These are phyloP conservation scores for Kodamaea restingae DNA, from an alignment of 805 yeast species.

Conservation along the genomic window DNA sequence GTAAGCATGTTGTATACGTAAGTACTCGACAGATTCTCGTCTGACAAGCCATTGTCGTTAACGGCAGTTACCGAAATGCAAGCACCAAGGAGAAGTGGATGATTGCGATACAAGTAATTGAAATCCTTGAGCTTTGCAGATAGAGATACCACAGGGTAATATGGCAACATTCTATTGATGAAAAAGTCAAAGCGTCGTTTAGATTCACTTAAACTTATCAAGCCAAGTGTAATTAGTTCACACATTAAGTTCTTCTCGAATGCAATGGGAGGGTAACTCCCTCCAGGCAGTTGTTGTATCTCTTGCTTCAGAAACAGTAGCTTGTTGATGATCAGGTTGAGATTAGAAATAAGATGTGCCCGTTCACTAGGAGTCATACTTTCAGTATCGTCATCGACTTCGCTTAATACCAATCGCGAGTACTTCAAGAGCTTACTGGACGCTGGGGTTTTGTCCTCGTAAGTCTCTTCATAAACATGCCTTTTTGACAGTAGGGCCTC, in stretches of 20 bases:
- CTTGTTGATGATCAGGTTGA: slow-evolving; percentile 3
- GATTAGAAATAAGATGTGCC: slow-evolving; percentile 4
- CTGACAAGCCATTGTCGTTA: slow-evolving; percentile 28
- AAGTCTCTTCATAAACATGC: neutral
- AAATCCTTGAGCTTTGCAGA: slow-evolving; percentile 33
- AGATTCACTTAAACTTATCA: slow-evolving; percentile 24
- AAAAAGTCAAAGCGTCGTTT: slow-evolving; percentile 32
- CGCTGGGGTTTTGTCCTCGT: neutral
- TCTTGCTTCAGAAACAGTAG: slow-evolving; percentile 4
- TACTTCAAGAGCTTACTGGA: slow-evolving; percentile 2
- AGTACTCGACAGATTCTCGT: slow-evolving; percentile 17
- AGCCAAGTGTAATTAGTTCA: neutral
- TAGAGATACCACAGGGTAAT: slow-evolving; percentile 47
- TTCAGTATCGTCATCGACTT: slow-evolving; percentile 1
- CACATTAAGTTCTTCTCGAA: slow-evolving; percentile 6
- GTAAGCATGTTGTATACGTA: slow-evolving; percentile 39
- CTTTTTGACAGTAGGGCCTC: slow-evolving; percentile 11
- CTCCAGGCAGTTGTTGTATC: slow-evolving; percentile 1
- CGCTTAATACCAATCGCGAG: slow-evolving; percentile 3
- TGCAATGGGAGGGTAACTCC: slow-evolving; percentile 4
- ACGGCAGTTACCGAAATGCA: slow-evolving; percentile 46
- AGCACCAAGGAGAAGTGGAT: slow-evolving; percentile 42
- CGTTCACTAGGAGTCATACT: neutral
- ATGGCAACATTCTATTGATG: slow-evolving; percentile 35
- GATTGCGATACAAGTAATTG: slow-evolving; percentile 36